A percentile compares a stretch with the other conserved stretches of the same genome.
Conservation (phyloP, 495 filamentous ascomycete genomes). For the Aspergillus incahuasiensis region DNA sequence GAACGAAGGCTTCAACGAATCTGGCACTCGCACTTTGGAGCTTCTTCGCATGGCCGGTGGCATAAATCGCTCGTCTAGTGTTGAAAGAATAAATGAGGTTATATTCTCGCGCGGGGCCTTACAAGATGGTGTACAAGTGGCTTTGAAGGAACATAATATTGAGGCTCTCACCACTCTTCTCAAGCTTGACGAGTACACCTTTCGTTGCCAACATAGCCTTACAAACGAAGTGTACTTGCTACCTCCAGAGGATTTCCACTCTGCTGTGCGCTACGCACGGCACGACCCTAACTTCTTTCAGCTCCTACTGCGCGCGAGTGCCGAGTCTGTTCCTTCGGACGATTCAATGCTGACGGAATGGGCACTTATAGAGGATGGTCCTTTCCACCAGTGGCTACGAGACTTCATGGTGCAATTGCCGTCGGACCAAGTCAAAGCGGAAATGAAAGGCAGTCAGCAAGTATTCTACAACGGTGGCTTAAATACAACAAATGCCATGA, state of each 20-base stretch:
- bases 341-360: conserved; percentile 33
- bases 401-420: conserved; percentile 35
- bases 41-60: conserved; percentile 30
- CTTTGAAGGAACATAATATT: conserved; percentile 27
- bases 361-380: conserved; percentile 24
- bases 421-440: conserved; percentile 23
- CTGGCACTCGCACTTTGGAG: conserved; percentile 25
- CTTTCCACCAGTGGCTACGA: conserved; percentile 33
- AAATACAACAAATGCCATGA: conserved; percentile 21
- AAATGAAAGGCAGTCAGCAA: not conserved
- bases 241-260: conserved; percentile 29
- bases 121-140: conserved; percentile 34
- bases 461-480: conserved; percentile 30
- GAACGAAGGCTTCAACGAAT: conserved; percentile 6
- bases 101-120: conserved; percentile 24
- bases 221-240: conserved; percentile 17
- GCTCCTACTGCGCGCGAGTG: conserved; percentile 34
- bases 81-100: conserved; percentile 2
- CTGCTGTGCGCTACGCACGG: conserved; percentile 20
- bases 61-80: conserved; percentile 12
- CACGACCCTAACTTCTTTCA: conserved; percentile 28
- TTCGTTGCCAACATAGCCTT: conserved; percentile 18
- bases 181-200: conserved; percentile 37
- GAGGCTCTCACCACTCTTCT: conserved; percentile 31
- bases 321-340: conserved; percentile 36